Percentiles rank a stretch among this genome's conserved stretches.
phyloP scores from a whole-genome alignment of 1,139 yeast species.

The Geotrichum citri-aurantii region DNA sequence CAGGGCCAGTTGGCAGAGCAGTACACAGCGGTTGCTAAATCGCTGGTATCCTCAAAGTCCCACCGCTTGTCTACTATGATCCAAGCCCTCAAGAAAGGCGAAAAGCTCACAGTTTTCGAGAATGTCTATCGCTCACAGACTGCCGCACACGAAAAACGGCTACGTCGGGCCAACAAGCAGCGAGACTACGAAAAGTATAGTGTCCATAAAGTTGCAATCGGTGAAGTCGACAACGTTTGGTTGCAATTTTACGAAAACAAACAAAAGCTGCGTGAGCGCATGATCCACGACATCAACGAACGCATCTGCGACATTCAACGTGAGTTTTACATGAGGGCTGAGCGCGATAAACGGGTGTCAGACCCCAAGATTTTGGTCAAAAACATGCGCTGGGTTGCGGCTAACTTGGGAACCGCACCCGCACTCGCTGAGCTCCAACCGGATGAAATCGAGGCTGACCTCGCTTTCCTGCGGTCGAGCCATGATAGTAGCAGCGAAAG shows the following conservation, averaged over 20 bases:
- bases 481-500: neutral
- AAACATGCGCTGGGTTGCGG: neutral
- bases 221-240: conserved; percentile 28
- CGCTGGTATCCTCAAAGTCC: conserved; percentile 29
- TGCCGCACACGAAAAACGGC: conserved; percentile 23
- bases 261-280: conserved; percentile 5
- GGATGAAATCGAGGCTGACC: conserved; percentile 4
- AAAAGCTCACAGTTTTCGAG: conserved; percentile 22
- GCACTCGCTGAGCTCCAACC: neutral
- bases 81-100: conserved; percentile 26
- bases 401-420: neutral
- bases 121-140: conserved; percentile 25
- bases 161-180: conserved; percentile 20
- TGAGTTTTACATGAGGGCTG: conserved; percentile 14
- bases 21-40: conserved; percentile 29
- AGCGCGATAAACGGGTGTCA: neutral
- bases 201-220: conserved; percentile 26
- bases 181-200: conserved; percentile 25
- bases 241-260: conserved; percentile 7
- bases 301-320: conserved; percentile 18
- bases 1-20: conserved; percentile 30
- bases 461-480: neutral
- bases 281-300: conserved; percentile 11
- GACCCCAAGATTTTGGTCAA: neutral
- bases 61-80: conserved; percentile 30